Evolutionary conservation across 2,329 filamentous ascomycete species (phyloP).

Genomic region (Fusarium falciforme): DNA sequence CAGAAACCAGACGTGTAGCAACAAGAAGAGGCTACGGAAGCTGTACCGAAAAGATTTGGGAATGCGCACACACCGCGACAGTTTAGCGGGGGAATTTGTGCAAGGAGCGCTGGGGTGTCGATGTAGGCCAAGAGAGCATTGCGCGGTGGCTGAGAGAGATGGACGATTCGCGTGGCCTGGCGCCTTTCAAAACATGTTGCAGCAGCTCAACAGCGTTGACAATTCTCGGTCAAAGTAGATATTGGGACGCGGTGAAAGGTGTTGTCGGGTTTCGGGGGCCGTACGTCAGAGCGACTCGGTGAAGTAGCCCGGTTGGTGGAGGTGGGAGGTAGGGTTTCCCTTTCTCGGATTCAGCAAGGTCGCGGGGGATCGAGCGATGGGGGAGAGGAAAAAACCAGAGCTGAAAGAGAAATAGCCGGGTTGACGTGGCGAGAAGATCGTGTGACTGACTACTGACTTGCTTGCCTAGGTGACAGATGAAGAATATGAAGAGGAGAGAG

Average conservation of each 20-base stretch:
- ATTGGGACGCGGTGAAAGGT: slow-evolving; percentile 6
- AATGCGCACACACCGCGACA: slow-evolving; percentile 20
- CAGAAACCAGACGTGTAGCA: background rate
- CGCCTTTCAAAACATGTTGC: slow-evolving; percentile 20
- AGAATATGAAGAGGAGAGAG: slow-evolving; percentile 35
- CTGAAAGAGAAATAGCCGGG: background rate
- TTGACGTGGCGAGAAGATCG: slow-evolving; percentile 3
- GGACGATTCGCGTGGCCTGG: slow-evolving; percentile 9
- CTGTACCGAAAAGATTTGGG: background rate
- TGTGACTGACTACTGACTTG: slow-evolving; percentile 2
- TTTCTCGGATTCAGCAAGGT: slow-evolving; percentile 8
- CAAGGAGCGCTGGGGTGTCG: slow-evolving; percentile 9
- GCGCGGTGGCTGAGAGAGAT: slow-evolving; percentile 11
- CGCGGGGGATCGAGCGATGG: slow-evolving; percentile 5
- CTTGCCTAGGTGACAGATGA: slow-evolving; percentile 15
- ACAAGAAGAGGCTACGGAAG: slow-evolving; percentile 2
- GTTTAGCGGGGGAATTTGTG: slow-evolving; percentile 19
- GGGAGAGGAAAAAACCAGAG: background rate
- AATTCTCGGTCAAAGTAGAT: background rate
- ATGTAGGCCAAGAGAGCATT: slow-evolving; percentile 32
- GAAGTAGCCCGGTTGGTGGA: slow-evolving; percentile 22
- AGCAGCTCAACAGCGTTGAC: slow-evolving; percentile 1
- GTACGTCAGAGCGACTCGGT: slow-evolving; percentile 37
- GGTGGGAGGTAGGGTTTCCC: slow-evolving; percentile 11
- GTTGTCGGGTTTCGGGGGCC: slow-evolving; percentile 13